phyloP scores from a whole-genome alignment of 108 stramenopile species.

The Fistulifera pelliculosa region DNA sequence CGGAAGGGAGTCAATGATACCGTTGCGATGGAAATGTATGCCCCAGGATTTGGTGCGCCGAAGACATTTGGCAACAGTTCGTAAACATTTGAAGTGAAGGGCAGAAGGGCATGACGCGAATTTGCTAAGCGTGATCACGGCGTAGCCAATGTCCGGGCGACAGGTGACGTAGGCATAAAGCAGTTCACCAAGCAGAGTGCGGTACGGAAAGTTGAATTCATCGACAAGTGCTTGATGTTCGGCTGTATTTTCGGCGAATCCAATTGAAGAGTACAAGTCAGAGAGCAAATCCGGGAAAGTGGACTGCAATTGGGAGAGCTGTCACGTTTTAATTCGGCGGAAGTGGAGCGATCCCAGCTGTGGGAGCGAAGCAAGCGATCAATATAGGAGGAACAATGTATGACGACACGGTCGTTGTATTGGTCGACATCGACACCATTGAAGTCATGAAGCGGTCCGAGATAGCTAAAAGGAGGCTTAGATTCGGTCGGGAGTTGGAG shows the following conservation, averaged over 20 bases:
- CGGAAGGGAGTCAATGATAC: too few species aligned
- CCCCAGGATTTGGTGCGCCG: conserved; percentile 7
- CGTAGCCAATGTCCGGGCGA: conserved; percentile 25
- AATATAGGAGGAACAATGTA: conserved; percentile 25
- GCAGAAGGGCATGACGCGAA: conserved; percentile 11
- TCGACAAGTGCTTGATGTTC: conserved; percentile 4
- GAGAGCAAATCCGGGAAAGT: not conserved
- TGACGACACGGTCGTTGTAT: conserved; percentile 15
- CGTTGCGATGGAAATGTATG: conserved; percentile 7
- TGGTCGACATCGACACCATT: conserved; percentile 29
- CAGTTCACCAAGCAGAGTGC: conserved; percentile 27
- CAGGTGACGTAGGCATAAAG: conserved; percentile 25
- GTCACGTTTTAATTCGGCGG: not conserved
- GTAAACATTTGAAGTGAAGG: conserved; percentile 10
- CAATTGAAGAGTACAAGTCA: not conserved
- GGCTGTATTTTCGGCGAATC: not conserved
- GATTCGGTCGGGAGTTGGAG: too few species aligned
- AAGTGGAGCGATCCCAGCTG: conserved; percentile 17
- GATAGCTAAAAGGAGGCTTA: too few species aligned
- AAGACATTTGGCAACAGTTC: conserved; percentile 14
- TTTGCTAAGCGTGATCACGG: conserved; percentile 13
- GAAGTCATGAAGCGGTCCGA: conserved; percentile 13
- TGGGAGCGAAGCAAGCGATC: conserved; percentile 15
- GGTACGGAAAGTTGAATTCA: conserved; percentile 11
- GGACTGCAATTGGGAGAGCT: not conserved